Percentiles rank a stretch among this genome's conserved stretches.
Conservation (phyloP, 1,284 basidiomycete genomes). For the Peniophora sp. region DNA sequence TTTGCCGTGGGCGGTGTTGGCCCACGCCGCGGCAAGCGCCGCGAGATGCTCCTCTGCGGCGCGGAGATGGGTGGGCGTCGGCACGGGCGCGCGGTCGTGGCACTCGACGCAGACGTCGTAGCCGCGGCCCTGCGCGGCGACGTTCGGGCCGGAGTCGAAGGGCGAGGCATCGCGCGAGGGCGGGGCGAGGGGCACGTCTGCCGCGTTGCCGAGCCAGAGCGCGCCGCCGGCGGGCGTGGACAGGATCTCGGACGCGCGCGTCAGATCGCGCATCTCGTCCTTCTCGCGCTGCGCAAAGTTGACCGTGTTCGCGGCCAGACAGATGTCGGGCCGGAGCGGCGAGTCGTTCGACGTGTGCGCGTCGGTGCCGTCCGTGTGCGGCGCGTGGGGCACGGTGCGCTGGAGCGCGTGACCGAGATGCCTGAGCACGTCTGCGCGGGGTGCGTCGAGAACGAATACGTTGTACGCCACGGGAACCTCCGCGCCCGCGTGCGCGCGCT, state of each 20-base stretch:
- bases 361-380: conserved; percentile 23
- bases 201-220: conserved; percentile 71
- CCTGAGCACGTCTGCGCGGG: conserved; percentile 36
- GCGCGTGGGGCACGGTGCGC: conserved; percentile 18
- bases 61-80: conserved; percentile 49
- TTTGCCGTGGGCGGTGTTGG: conserved; percentile 7
- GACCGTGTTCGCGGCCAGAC: conserved; percentile 45
- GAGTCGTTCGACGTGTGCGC: conserved; percentile 28
- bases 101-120: conserved; percentile 85
- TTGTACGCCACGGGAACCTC: conserved; percentile 63
- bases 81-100: conserved; percentile 69
- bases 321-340: conserved; percentile 7
- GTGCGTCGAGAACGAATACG: conserved; percentile 77
- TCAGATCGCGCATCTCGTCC: conserved; percentile 86
- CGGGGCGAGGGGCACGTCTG: conserved; percentile 56
- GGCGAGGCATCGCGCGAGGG: conserved; percentile 24
- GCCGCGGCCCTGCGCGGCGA: conserved; percentile 50
- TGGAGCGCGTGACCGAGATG: conserved; percentile 41
- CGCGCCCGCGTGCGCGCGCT: conserved; percentile 4
- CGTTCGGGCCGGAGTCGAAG: conserved; percentile 51
- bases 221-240: conserved; percentile 43
- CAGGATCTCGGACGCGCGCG: conserved; percentile 76
- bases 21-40: conserved; percentile 57
- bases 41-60: conserved; percentile 67
- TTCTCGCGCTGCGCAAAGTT: conserved; percentile 74